These are phyloP conservation scores for Aspergillus sp. DNA, from an alignment of 2,329 filamentous ascomycete species.

Conservation along the genomic window DNA sequence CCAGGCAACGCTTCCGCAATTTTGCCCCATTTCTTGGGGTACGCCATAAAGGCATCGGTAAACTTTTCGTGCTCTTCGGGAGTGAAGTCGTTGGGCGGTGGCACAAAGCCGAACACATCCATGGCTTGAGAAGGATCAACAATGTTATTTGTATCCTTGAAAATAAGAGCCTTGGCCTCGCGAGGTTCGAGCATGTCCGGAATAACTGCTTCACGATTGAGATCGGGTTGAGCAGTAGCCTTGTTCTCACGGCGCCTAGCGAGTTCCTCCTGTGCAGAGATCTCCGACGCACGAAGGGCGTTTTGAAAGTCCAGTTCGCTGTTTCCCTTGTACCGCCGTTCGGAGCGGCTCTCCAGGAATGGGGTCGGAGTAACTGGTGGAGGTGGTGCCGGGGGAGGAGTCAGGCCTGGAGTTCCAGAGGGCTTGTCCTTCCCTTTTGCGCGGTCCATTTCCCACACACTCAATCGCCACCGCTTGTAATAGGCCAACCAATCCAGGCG, in stretches of 20 bases:
- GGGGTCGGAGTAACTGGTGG: slow-evolving; percentile 31
- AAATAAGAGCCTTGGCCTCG: slow-evolving; percentile 41
- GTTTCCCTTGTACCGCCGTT: slow-evolving; percentile 46
- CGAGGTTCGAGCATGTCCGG: slow-evolving; percentile 48
- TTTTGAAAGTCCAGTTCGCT: slow-evolving; percentile 52
- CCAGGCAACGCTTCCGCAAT: slow-evolving; percentile 49
- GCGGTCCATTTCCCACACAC: slow-evolving; percentile 44
- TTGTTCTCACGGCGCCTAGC: slow-evolving; percentile 45
- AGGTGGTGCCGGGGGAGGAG: slow-evolving; percentile 35
- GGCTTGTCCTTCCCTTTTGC: slow-evolving; percentile 41
- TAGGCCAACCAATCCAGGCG: slow-evolving; percentile 40
- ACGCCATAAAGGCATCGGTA: slow-evolving; percentile 48
- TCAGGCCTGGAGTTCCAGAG: slow-evolving; percentile 37
- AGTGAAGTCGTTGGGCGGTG: slow-evolving; percentile 49
- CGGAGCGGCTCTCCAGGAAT: slow-evolving; percentile 31
- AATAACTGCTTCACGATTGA: slow-evolving; percentile 47
- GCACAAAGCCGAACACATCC: slow-evolving; percentile 46
- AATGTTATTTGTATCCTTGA: slow-evolving; percentile 48
- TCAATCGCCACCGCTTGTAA: slow-evolving; percentile 48
- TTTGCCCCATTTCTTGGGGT: slow-evolving; percentile 53
- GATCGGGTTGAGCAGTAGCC: slow-evolving; percentile 45
- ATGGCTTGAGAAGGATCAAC: slow-evolving; percentile 40
- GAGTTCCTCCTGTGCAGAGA: slow-evolving; percentile 49
- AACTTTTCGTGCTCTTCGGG: slow-evolving; percentile 48
- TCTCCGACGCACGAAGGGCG: slow-evolving; percentile 48